These are phyloP conservation scores for Trametes punicea DNA, from an alignment of 768 basidiomycete genomes.

Conservation along the genomic window DNA sequence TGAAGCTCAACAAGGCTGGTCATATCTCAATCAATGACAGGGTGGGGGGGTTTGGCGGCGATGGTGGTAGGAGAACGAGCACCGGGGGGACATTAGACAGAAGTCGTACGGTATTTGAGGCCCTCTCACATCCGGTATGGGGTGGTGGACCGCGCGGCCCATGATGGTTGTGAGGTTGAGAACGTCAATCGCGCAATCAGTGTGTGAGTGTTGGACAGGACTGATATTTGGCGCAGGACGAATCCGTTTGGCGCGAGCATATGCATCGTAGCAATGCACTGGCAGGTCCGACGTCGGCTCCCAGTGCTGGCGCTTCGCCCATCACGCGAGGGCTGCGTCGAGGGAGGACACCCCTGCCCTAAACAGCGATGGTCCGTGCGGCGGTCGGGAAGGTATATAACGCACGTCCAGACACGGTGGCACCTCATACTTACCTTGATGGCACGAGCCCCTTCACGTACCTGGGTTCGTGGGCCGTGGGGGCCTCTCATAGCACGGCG, in stretches of 20 bases:
- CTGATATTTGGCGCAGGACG: constrained; percentile 3
- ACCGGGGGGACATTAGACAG: not conserved
- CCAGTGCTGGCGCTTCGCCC: not conserved
- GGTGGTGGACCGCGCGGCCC: constrained; percentile 5
- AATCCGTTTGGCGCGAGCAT: constrained; percentile 1
- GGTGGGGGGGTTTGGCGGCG: not conserved
- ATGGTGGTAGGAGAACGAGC: not conserved
- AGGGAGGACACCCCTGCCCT: constrained; percentile 20
- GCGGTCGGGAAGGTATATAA: constrained; percentile 20
- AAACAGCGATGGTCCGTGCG: constrained; percentile 29
- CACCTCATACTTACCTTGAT: constrained; percentile 36
- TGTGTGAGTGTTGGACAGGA: not conserved
- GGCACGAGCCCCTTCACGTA: constrained; percentile 36
- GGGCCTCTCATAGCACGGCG: constrained; percentile 50
- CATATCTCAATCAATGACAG: constrained; percentile 12
- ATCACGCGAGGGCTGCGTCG: not conserved
- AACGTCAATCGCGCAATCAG: constrained; percentile 15
- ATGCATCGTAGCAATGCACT: not conserved
- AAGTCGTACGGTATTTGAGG: constrained; percentile 14
- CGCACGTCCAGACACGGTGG: not conserved
- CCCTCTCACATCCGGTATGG: constrained; percentile 16
- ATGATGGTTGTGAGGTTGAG: constrained; percentile 4
- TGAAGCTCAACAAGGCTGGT: constrained; percentile 41
- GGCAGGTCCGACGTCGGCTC: not conserved
- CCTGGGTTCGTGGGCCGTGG: constrained; percentile 36